These are phyloP conservation scores for Gyrodon lividus DNA, from an alignment of 768 basidiomycete genomes.

Conservation along the genomic window DNA sequence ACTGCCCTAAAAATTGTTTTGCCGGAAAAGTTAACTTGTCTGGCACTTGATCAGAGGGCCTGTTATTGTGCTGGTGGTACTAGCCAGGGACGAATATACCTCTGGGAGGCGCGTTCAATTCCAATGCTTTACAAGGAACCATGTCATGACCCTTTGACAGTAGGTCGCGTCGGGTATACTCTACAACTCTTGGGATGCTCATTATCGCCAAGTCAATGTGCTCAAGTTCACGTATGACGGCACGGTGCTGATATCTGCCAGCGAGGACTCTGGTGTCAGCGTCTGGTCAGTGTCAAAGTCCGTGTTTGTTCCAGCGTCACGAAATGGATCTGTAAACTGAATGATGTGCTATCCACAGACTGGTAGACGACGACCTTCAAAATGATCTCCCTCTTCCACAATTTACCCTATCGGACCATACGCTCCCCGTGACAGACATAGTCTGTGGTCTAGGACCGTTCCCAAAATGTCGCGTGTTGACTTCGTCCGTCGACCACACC, in stretches of 20 bases:
- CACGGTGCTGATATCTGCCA: conserved; percentile 76
- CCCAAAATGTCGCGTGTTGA: conserved; percentile 73
- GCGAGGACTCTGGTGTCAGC: conserved; percentile 85
- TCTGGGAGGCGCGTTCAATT: conserved; percentile 83
- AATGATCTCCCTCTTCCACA: conserved; percentile 75
- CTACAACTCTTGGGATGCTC: conserved; percentile 90
- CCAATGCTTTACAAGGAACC: background rate
- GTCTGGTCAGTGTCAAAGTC: conserved; percentile 91
- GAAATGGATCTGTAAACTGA: conserved; percentile 12
- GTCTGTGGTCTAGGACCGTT: conserved; percentile 77
- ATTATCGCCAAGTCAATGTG: conserved; percentile 86
- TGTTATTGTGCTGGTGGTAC: conserved; percentile 87
- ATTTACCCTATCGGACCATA: conserved; percentile 86
- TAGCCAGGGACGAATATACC: conserved; percentile 80
- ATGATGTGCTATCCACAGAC: conserved; percentile 40
- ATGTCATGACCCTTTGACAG: conserved; percentile 22
- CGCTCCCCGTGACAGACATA: conserved; percentile 83
- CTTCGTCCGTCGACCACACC: conserved; percentile 84
- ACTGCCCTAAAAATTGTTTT: conserved; percentile 80
- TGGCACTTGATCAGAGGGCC: conserved; percentile 72
- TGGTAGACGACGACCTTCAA: conserved; percentile 74
- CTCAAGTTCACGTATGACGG: conserved; percentile 84
- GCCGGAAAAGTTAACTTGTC: conserved; percentile 84
- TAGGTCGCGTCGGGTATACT: conserved; percentile 93
- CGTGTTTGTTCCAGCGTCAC: conserved; percentile 27